Evolutionary conservation across 1,284 basidiomycete species (phyloP).

Genomic region (Microbotryum lychnidis-dioicae): DNA sequence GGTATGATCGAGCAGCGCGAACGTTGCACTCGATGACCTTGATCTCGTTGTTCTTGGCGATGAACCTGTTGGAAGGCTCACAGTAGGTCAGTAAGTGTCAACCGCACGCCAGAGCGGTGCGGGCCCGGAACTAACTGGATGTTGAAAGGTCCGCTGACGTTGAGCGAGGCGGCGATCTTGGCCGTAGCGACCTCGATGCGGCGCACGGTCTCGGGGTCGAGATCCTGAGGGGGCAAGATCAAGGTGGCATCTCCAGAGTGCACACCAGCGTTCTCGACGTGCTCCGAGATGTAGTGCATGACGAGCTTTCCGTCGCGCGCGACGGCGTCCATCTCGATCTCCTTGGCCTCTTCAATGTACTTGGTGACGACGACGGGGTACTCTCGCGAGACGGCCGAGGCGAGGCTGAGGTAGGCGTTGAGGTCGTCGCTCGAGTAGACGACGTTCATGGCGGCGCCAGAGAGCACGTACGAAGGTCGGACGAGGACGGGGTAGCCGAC

Average conservation of each 20-base stretch:
- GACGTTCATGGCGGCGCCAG: slow-evolving; percentile 99
- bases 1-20: slow-evolving; percentile 95
- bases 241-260: slow-evolving; percentile 98
- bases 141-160: slow-evolving; percentile 97
- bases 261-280: slow-evolving; percentile 98
- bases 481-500: slow-evolving; percentile 92
- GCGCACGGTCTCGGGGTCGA: slow-evolving; percentile 64
- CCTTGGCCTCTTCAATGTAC: slow-evolving; percentile 95
- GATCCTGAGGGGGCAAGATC: slow-evolving; percentile 90
- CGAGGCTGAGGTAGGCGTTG: slow-evolving; percentile 86
- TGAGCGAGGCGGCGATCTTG: slow-evolving; percentile 88
- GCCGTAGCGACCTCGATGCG: slow-evolving; percentile 87
- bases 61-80: slow-evolving; percentile 50
- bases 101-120: background rate
- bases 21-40: slow-evolving; percentile 99
- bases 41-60: slow-evolving; percentile 92
- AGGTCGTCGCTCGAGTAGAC: slow-evolving; percentile 74
- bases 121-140: slow-evolving; percentile 57
- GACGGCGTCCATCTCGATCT: slow-evolving; percentile 97
- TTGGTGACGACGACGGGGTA: slow-evolving; percentile 98
- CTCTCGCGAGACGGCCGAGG: slow-evolving; percentile 88
- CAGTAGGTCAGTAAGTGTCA: background rate
- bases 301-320: slow-evolving; percentile 90
- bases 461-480: slow-evolving; percentile 93
- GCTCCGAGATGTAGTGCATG: slow-evolving; percentile 92